phyloP scores from a whole-genome alignment of 1,284 basidiomycete species.

The Limonomyces culmigenus region DNA sequence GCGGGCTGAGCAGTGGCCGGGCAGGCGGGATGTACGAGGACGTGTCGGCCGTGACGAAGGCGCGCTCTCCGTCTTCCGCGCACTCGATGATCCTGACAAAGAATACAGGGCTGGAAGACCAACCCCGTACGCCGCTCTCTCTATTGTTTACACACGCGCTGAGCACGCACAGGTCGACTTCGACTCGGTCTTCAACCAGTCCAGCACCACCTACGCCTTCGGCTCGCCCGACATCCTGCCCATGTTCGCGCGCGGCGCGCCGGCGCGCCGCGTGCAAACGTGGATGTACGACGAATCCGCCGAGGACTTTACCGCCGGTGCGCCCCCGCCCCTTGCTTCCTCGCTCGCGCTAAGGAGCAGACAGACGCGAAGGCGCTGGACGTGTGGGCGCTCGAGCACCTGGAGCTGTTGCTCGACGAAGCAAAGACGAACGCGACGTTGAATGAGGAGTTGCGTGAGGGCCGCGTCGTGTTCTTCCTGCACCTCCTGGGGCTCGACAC shows the following conservation, averaged over 20 bases:
- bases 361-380: constrained; percentile 68
- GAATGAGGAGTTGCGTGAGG: constrained; percentile 28
- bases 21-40: constrained; percentile 84
- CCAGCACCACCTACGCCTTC: constrained; percentile 65
- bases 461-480: constrained; percentile 66
- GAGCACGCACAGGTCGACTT: constrained; percentile 46
- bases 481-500: constrained; percentile 80
- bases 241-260: constrained; percentile 72
- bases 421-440: constrained; percentile 35
- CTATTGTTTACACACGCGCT: neutral
- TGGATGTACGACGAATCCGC: constrained; percentile 69
- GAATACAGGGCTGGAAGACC: constrained; percentile 65
- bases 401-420: constrained; percentile 43
- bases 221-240: constrained; percentile 84
- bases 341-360: too few species aligned
- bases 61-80: neutral
- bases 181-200: constrained; percentile 82
- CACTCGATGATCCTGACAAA: constrained; percentile 4
- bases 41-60: constrained; percentile 75
- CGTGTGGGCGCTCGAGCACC: constrained; percentile 62
- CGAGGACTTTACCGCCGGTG: constrained; percentile 76
- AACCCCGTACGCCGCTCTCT: constrained; percentile 49
- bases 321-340: neutral
- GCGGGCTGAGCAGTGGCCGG: constrained; percentile 1
- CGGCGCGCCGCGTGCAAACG: constrained; percentile 50